These are phyloP conservation scores for Eucalyptus grandis DNA, from an alignment of 345 rosid species.

Conservation along the genomic window DNA sequence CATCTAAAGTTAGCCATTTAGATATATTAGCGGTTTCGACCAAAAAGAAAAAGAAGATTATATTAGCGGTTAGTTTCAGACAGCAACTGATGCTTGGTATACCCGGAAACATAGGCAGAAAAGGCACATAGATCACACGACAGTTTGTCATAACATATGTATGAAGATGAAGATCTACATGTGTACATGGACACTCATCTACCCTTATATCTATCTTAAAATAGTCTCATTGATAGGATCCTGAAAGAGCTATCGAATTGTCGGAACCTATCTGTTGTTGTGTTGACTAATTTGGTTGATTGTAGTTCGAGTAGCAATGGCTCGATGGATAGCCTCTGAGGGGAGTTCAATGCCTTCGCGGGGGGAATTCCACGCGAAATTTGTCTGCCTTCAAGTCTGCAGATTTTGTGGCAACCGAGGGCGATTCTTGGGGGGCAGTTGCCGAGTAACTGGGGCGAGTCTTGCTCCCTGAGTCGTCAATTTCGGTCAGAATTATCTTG, in stretches of 20 bases:
- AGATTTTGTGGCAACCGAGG: slow-evolving; percentile 53
- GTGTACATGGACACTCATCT: background rate
- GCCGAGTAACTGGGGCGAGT: slow-evolving; percentile 21
- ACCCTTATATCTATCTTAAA: background rate
- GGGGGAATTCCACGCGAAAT: slow-evolving; percentile 27
- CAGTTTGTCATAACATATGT: background rate
- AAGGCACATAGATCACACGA: background rate
- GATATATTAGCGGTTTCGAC: background rate
- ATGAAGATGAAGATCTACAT: background rate
- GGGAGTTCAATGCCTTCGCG: slow-evolving; percentile 51
- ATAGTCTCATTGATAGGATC: slow-evolving; percentile 30
- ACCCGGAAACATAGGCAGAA: background rate
- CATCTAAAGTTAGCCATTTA: background rate
- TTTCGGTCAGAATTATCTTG: slow-evolving; percentile 31
- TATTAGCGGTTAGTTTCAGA: background rate
- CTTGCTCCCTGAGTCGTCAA: slow-evolving; percentile 40
- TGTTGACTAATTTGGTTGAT: slow-evolving; percentile 31
- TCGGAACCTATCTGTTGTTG: slow-evolving; percentile 21
- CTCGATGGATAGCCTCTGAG: slow-evolving; percentile 2
- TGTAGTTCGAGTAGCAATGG: background rate
- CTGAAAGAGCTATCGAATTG: slow-evolving; percentile 38
- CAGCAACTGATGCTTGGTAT: background rate
- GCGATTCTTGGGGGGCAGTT: slow-evolving; percentile 38
- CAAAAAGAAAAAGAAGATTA: no score
- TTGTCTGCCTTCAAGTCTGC: slow-evolving; percentile 12